Conservation (phyloP, 192 early-diverging fungal genomes). For the Funneliformis mosseae region DNA sequence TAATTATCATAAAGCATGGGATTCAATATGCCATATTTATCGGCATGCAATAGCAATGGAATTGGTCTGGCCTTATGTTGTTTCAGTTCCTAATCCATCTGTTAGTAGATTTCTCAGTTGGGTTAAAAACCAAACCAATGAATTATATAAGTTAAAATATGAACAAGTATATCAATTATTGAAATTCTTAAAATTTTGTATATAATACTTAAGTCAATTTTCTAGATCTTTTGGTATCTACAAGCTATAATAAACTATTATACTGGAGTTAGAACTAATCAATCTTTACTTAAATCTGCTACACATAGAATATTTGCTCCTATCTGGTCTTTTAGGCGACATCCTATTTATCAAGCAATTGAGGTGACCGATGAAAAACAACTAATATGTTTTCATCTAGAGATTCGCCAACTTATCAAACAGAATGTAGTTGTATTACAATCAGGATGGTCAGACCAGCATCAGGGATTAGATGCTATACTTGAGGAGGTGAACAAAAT, state of each 20-base stretch:
- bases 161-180: neutral
- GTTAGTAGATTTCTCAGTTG: neutral
- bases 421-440: too few species aligned
- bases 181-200: neutral
- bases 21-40: neutral
- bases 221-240: slow-evolving; percentile 14
- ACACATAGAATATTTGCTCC: too few species aligned
- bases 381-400: too few species aligned
- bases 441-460: too few species aligned
- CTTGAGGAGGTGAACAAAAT: too few species aligned
- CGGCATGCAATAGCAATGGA: neutral
- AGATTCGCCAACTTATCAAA: too few species aligned
- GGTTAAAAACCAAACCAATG: slow-evolving; percentile 5
- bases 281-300: neutral
- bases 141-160: slow-evolving; percentile 15
- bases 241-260: slow-evolving; percentile 21
- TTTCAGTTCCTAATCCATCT: neutral
- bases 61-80: slow-evolving; percentile 11
- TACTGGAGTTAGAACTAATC: neutral
- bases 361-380: too few species aligned
- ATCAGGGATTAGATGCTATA: too few species aligned
- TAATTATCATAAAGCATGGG: neutral
- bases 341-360: too few species aligned
- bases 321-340: too few species aligned
- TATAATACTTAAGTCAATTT: neutral